These are phyloP conservation scores for Leucosporidium creatinivorum DNA, from an alignment of 768 basidiomycete species.

Conservation along the genomic window DNA sequence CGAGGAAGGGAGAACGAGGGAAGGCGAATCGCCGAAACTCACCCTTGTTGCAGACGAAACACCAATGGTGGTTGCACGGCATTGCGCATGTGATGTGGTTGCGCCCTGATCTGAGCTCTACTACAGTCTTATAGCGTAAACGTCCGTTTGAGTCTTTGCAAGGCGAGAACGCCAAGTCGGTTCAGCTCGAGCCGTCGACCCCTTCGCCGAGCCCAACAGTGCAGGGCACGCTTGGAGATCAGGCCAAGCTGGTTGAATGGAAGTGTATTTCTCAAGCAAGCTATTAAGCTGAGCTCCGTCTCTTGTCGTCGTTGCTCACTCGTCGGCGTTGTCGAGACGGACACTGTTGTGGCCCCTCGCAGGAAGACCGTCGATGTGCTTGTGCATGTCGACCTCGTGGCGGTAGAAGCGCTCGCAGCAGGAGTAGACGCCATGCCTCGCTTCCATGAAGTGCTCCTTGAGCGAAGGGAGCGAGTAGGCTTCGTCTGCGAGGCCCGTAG, in stretches of 20 bases:
- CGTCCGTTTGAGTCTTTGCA: background rate
- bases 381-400: background rate
- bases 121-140: background rate
- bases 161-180: background rate
- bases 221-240: no score
- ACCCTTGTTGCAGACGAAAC: background rate
- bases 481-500: background rate
- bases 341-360: no score
- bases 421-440: background rate
- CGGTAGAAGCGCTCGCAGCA: constrained; percentile 15
- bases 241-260: no score
- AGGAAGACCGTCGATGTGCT: constrained; percentile 1
- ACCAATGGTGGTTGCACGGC: background rate
- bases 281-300: no score
- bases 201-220: no score
- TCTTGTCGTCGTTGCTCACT: no score
- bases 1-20: no score
- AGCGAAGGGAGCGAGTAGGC: background rate
- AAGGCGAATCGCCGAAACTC: background rate
- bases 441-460: background rate
- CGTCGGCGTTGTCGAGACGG: no score
- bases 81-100: constrained; percentile 14
- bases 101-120: constrained; percentile 1
- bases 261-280: no score
- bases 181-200: no score